Evolutionary conservation across 441 rosid species (phyloP).

Genomic region (Populus trichocarpa): DNA sequence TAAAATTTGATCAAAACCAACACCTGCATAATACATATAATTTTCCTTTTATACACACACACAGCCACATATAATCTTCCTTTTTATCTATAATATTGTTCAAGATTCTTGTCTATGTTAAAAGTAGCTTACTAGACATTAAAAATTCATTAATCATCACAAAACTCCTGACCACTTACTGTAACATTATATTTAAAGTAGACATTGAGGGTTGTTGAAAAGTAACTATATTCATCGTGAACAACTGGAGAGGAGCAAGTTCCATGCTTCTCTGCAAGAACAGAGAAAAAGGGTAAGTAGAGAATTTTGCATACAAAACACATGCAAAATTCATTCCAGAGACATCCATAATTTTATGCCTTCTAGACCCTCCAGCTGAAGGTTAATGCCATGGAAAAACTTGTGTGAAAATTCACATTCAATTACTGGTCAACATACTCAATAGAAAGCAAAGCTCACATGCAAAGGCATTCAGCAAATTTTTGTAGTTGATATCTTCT

Average conservation of each 20-base stretch:
- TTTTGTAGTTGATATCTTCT: not conserved
- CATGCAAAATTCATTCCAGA: not conserved
- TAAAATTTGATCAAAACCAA: not conserved
- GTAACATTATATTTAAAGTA: slow-evolving; percentile 85
- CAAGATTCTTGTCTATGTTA: not conserved
- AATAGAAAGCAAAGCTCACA: not conserved
- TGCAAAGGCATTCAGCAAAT: not conserved
- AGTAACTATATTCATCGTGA: slow-evolving; percentile 73
- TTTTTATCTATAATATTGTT: not conserved
- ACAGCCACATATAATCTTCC: not conserved
- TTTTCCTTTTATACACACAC: not conserved
- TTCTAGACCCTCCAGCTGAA: not conserved
- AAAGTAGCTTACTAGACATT: not conserved
- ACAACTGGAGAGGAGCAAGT: slow-evolving; percentile 78
- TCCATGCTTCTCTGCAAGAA: slow-evolving; percentile 86
- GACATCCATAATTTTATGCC: not conserved
- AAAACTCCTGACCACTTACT: slow-evolving; percentile 42
- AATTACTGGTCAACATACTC: not conserved
- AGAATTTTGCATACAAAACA: not conserved
- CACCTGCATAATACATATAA: not conserved
- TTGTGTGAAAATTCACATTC: not conserved
- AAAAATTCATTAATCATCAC: slow-evolving; percentile 2
- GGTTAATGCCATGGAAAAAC: not conserved
- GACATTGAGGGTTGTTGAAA: slow-evolving; percentile 60
- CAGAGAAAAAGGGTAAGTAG: slow-evolving; percentile 7